Evolutionary conservation across 208 protist genomes (phyloP).

Genomic region (Leishmania lainsoni): DNA sequence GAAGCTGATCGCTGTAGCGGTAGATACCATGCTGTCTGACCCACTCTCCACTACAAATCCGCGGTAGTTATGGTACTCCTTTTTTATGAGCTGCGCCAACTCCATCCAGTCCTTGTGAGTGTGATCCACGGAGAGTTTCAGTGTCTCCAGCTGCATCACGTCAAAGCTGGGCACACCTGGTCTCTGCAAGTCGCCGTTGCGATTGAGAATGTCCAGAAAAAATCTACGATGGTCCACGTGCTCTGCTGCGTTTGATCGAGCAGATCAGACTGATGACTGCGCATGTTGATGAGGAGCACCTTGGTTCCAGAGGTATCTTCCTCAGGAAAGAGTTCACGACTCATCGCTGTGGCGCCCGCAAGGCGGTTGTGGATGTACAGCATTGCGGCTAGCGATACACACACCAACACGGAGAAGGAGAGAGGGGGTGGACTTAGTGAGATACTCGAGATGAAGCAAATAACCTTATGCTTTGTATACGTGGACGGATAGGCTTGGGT

Average conservation of each 20-base stretch:
- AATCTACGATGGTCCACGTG: conserved; percentile 28
- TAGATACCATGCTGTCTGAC: conserved; percentile 96
- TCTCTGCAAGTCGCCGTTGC: conserved; percentile 69
- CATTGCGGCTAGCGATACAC: conserved; percentile 8
- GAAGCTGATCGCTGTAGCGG: conserved; percentile 95
- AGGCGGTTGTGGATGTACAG: conserved; percentile 22
- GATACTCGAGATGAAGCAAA: not conserved
- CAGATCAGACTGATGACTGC: conserved; percentile 47
- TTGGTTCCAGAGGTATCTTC: conserved; percentile 24
- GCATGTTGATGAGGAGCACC: conserved; percentile 77
- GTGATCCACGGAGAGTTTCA: conserved; percentile 76
- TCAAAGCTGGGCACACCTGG: conserved; percentile 60
- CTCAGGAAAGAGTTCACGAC: conserved; percentile 33
- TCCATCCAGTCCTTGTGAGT: conserved; percentile 67
- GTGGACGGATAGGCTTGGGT: not conserved
- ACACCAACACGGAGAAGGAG: not conserved
- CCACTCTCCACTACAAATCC: conserved; percentile 98
- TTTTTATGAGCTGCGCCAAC: conserved; percentile 70
- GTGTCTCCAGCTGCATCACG: conserved; percentile 46
- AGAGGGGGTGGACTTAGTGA: not conserved
- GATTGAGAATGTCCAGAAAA: conserved; percentile 50
- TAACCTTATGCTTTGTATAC: not conserved
- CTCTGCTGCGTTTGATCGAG: conserved; percentile 21
- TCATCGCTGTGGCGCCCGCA: not conserved
- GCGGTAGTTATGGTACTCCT: conserved; percentile 91